Evolutionary conservation across 148 eudicot species (phyloP).

Genomic region (Rhododendron mucronatum): DNA sequence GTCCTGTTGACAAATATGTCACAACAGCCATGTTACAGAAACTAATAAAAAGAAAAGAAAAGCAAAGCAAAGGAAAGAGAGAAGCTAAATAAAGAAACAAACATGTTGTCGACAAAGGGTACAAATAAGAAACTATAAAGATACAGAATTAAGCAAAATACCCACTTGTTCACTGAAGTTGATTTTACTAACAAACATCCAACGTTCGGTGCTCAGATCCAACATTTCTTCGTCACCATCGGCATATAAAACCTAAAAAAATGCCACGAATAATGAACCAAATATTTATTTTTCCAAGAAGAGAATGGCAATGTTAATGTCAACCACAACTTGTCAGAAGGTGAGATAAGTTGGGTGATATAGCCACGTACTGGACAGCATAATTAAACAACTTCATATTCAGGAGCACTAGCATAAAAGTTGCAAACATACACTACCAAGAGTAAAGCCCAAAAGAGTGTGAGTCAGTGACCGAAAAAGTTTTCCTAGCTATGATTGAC

Average conservation of each 20-base stretch:
- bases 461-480: background rate
- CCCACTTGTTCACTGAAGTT: slow-evolving; percentile 25
- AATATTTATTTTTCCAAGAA: background rate
- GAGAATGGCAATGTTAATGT: too few species aligned
- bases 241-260: slow-evolving; percentile 27
- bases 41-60: background rate
- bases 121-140: background rate
- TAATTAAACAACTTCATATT: background rate
- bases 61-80: background rate
- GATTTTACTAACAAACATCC: slow-evolving; percentile 35
- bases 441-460: background rate
- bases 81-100: background rate
- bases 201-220: slow-evolving; percentile 40
- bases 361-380: background rate
- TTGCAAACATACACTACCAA: background rate
- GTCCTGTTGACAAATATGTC: slow-evolving; percentile 13
- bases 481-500: too few species aligned
- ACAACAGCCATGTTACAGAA: background rate
- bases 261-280: background rate
- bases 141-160: background rate
- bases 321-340: background rate
- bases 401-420: background rate
- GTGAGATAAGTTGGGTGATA: background rate
- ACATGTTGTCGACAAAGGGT: background rate
- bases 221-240: slow-evolving; percentile 59